These are phyloP conservation scores for Microcyclospora pomicola DNA, from an alignment of 2,329 filamentous ascomycete species.

Conservation along the genomic window DNA sequence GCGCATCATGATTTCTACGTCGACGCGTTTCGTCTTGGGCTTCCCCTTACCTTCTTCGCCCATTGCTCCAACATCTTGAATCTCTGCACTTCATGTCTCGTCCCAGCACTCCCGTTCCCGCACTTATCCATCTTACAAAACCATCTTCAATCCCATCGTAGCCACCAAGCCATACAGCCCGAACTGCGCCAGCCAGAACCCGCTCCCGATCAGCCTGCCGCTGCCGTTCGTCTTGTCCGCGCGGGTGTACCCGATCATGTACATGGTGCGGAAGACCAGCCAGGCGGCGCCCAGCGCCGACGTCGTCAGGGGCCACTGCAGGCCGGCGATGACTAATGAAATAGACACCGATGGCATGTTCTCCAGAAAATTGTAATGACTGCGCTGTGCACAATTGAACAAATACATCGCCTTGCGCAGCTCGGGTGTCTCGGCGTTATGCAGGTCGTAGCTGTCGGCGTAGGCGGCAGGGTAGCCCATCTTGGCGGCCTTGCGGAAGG, in stretches of 20 bases:
- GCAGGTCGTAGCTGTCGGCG: slow-evolving; percentile 42
- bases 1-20: no score
- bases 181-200: slow-evolving; percentile 19
- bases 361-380: slow-evolving; percentile 43
- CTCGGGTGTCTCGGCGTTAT: slow-evolving; percentile 24
- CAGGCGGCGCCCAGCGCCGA: slow-evolving; percentile 36
- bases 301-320: slow-evolving; percentile 38
- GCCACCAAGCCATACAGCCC: slow-evolving; percentile 18
- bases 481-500: slow-evolving; percentile 37
- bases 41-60: no score
- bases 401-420: slow-evolving; percentile 31
- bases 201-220: slow-evolving; percentile 28
- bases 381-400: slow-evolving; percentile 41
- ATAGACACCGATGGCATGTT: slow-evolving; percentile 40
- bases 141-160: slow-evolving; percentile 18
- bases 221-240: slow-evolving; percentile 26
- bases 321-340: slow-evolving; percentile 39
- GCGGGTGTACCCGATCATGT: slow-evolving; percentile 33
- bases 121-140: slow-evolving; percentile 1
- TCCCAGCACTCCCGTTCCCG: no score
- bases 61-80: no score
- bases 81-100: no score
- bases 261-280: slow-evolving; percentile 36
- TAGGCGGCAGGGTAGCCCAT: slow-evolving; percentile 45
- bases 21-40: no score